These are phyloP conservation scores for Babesia gibsoni DNA, from an alignment of 169 alveolate genomes.

Conservation along the genomic window DNA sequence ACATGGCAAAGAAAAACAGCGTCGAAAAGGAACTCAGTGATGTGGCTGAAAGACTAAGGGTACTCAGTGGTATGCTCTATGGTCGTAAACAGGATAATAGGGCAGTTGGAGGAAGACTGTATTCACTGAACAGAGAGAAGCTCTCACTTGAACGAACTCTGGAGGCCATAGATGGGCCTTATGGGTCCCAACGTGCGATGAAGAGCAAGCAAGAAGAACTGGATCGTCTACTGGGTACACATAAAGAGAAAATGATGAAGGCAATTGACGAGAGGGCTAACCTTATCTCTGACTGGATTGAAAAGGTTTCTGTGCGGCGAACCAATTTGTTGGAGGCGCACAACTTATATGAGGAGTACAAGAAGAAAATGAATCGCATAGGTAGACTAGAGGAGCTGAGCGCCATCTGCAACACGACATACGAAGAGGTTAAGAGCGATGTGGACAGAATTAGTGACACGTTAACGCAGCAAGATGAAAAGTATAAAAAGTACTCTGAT, in stretches of 20 bases:
- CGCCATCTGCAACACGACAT: constrained; percentile 4
- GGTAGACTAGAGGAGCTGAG: constrained; percentile 38
- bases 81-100: constrained; percentile 60
- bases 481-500: constrained; percentile 12
- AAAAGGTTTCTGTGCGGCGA: constrained; percentile 35
- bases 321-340: constrained; percentile 33
- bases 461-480: constrained; percentile 47
- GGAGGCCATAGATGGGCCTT: constrained; percentile 21
- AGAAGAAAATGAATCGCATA: not conserved
- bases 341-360: constrained; percentile 25
- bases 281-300: constrained; percentile 29
- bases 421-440: constrained; percentile 49
- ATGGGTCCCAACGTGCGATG: constrained; percentile 13
- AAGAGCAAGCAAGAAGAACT: constrained; percentile 55
- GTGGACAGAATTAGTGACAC: constrained; percentile 31
- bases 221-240: constrained; percentile 10
- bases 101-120: constrained; percentile 31
- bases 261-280: constrained; percentile 8
- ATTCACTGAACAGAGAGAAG: constrained; percentile 51
- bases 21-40: constrained; percentile 43
- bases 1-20: not conserved
- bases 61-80: constrained; percentile 33
- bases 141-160: constrained; percentile 38
- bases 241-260: constrained; percentile 28
- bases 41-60: constrained; percentile 4